Evolutionary conservation across 768 basidiomycete species (phyloP), one percentile per base, ranked within the genome.

Genomic region (Lentinula aciculospora): DNA sequence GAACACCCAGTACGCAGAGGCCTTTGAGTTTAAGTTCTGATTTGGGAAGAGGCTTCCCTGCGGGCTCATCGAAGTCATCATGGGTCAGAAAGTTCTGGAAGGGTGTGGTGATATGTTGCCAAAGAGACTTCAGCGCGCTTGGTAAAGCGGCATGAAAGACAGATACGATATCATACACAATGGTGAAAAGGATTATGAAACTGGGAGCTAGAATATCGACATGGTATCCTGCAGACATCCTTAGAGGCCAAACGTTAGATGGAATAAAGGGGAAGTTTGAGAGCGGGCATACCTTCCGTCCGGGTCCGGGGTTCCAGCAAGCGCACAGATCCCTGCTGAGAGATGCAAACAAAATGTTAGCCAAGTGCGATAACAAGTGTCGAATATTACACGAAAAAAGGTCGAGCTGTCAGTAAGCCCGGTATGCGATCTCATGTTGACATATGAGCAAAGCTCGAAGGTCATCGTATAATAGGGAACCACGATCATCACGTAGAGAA

Each of bases 401-500:
- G n/a, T n/a, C n/a, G n/a, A n/a, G n/a, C n/a, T 62, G 37, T 80
- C 78, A 81, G 79, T 63, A 68, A 73, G 77, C 71, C 72, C 73
- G 72, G 72, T 69, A 64, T 62, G 66, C 68, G 66, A 76, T 78
- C 76, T 80, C 76, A 75, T 62, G 51, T 47, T 58, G 64, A 50
- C 53, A 31, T 17, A 49, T 49, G 48, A 62, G 67, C 57, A 62
- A 47, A 25, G 36, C 36, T 55, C 27, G 46, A 36, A 37, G 50
- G 61, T 49, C 32, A 15, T 82, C 80, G 75, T 78, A 78, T 82
- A 84, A 83, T 83, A 84, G 82, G 82, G 78, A 85, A 83, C 81
- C 73, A 74, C 65, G 64, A 62, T 80, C 82, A 82, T 82, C 81
- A 65, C 36, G 34, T 21, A 50, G 51, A 56, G 59, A 48, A 9